Evolutionary conservation across 441 rosid genomes (phyloP), one percentile per base, ranked within the genome.

Genomic region (Erysimum cheiri): DNA sequence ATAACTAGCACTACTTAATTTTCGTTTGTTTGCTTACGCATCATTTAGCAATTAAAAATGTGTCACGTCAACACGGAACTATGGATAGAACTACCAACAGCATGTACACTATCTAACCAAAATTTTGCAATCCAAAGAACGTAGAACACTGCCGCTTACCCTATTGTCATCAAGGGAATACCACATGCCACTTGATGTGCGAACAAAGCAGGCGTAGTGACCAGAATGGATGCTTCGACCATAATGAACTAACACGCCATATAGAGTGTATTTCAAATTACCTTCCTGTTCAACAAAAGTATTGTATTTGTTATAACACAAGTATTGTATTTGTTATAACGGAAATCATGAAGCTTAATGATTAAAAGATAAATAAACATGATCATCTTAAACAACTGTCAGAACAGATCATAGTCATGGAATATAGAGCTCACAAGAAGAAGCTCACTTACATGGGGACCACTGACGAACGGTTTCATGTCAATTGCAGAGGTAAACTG

Each of bases 101-200:
- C n/a, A 56, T 44, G 43, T 60, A 14, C 11, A 74, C 29, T 52
- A 71, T 60, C 40, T 66, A 63, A 55, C 56, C 8, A 67, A 46
- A 65, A 64, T 0, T 39, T 37, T 67, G 31, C 52, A 68, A 63
- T 59, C 43, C 56, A 59, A 29, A 70, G 28, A 47, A 26, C 0
- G 10, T 28, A 49, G 22, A 77, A 48, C 44, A 65, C 4, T 1
- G 26, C 12, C 32, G 53, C 71, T 62, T 86, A 92, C 99, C 92
- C 81, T 77, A 56, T 90, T 91, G 80, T 95, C 99, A 61, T 95
- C 93, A 47, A 95, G 98, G 50, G 86, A 86, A 82, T 92, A 79
- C 99, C 99, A 95, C 80, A 84, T 83, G 76, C 96, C 91, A 75
- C 85, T 91, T 59, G 99, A 87, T 35, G 99, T 95, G 53, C 97